phyloP scores from a whole-genome alignment of 2,329 filamentous ascomycete species.

The Davidsoniella australis region DNA sequence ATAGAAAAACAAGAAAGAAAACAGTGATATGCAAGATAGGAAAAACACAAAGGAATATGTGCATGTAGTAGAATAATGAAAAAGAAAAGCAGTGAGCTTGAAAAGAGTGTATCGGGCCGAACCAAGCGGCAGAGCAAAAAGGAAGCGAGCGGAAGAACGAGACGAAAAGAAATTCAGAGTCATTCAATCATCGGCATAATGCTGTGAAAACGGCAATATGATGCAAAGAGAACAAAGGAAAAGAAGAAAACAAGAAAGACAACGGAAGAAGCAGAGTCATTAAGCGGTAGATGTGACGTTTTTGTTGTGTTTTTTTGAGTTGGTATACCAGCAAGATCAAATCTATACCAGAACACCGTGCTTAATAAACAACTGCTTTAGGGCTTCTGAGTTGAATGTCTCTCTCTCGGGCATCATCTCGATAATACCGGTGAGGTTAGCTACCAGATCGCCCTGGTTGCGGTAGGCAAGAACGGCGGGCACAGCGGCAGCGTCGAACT shows the following conservation, averaged over 20 bases:
- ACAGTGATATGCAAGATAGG: background rate
- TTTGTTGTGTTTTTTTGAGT: too few relatives aligned
- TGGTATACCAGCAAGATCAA: too few relatives aligned
- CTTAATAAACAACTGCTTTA: slow-evolving; percentile 35
- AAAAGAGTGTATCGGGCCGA: too few relatives aligned
- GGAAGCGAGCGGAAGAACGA: background rate
- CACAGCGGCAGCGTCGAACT: slow-evolving; percentile 78
- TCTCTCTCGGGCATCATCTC: slow-evolving; percentile 65
- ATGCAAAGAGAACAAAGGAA: background rate
- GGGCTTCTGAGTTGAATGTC: slow-evolving; percentile 34
- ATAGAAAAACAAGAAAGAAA: background rate
- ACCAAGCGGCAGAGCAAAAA: too few relatives aligned
- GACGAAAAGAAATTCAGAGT: too few relatives aligned
- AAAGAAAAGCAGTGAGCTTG: background rate
- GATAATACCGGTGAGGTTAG: slow-evolving; percentile 72
- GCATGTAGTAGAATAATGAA: background rate
- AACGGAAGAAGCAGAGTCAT: slow-evolving; percentile 1
- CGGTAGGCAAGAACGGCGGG: slow-evolving; percentile 81
- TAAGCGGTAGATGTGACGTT: background rate
- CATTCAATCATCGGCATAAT: too few relatives aligned
- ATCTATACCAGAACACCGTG: slow-evolving; percentile 27
- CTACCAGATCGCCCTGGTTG: slow-evolving; percentile 74
- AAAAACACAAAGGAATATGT: background rate
- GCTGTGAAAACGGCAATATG: background rate
- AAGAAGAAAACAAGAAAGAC: background rate